These are phyloP conservation scores for Aspergillus nanangensis DNA, from an alignment of 495 filamentous ascomycete genomes.

Conservation along the genomic window DNA sequence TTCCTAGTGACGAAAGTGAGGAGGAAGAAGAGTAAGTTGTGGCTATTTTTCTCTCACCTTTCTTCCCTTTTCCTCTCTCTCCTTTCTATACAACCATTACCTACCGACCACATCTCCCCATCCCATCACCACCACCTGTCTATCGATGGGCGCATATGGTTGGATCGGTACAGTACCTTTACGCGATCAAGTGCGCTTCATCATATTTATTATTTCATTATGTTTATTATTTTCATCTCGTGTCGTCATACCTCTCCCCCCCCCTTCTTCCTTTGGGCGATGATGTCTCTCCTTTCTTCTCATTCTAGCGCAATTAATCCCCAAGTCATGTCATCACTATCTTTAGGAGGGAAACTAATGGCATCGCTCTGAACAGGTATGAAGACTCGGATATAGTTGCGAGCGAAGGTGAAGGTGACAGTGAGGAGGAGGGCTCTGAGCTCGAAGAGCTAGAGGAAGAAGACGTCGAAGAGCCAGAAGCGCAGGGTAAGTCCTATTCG, in stretches of 20 bases:
- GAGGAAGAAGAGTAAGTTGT: conserved; percentile 61
- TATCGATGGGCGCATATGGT: background rate
- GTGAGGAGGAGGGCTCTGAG: conserved; percentile 24
- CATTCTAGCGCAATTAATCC: too few relatives aligned
- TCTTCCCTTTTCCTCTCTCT: conserved; percentile 1
- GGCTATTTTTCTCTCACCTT: conserved; percentile 3
- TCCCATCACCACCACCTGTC: background rate
- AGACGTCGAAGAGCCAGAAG: conserved; percentile 26
- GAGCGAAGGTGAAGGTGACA: conserved; percentile 29
- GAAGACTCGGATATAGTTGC: conserved; percentile 52
- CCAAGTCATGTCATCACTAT: too few relatives aligned
- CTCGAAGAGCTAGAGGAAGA: conserved; percentile 32
- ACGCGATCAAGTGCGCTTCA: too few relatives aligned
- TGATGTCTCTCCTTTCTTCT: too few relatives aligned
- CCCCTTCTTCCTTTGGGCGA: too few relatives aligned
- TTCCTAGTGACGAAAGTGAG: conserved; percentile 58
- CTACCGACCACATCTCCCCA: background rate
- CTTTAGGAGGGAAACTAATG: too few relatives aligned
- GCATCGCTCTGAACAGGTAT: conserved; percentile 27
- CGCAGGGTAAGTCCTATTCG: conserved; percentile 20
- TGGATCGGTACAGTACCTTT: too few relatives aligned
- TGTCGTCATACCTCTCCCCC: too few relatives aligned
- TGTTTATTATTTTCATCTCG: too few relatives aligned
- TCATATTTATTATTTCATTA: too few relatives aligned
- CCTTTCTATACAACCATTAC: background rate